A percentile compares a stretch with the other conserved stretches of the same genome.
phyloP scores from a whole-genome alignment of 1,284 basidiomycete species.

The Megacollybia platyphylla region DNA sequence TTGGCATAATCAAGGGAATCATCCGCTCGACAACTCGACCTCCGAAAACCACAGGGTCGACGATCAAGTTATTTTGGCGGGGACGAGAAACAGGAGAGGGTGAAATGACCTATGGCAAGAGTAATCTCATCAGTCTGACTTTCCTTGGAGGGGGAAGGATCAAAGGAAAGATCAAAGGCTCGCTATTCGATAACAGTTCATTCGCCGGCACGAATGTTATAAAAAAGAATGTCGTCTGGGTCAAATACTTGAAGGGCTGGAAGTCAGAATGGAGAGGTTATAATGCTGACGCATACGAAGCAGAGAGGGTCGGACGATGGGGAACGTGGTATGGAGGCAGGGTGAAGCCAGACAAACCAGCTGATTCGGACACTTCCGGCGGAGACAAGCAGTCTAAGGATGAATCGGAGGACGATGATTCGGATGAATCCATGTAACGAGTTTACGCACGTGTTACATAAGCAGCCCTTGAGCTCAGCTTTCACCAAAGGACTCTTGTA shows the following conservation, averaged over 20 bases:
- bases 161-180: slow-evolving; percentile 10
- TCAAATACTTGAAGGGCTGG: slow-evolving; percentile 9
- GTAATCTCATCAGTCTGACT: slow-evolving; percentile 11
- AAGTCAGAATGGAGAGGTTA: slow-evolving; percentile 12
- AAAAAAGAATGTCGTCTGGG: slow-evolving; percentile 3
- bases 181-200: slow-evolving; percentile 7
- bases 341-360: slow-evolving; percentile 7
- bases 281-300: slow-evolving; percentile 9
- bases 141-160: slow-evolving; percentile 13
- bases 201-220: slow-evolving; percentile 9
- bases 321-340: slow-evolving; percentile 7
- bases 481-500: too few relatives aligned
- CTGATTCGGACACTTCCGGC: slow-evolving; percentile 12
- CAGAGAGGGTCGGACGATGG: slow-evolving; percentile 8
- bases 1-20: slow-evolving; percentile 13
- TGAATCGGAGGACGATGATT: too few relatives aligned
- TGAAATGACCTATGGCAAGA: slow-evolving; percentile 10
- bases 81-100: slow-evolving; percentile 11
- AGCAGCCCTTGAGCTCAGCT: too few relatives aligned
- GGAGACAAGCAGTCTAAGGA: slow-evolving; percentile 1
- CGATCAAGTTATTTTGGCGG: slow-evolving; percentile 11
- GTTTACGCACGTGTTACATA: too few relatives aligned
- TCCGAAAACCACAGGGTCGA: slow-evolving; percentile 7
- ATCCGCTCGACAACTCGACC: slow-evolving; percentile 10
- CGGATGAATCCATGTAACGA: too few relatives aligned